Evolutionary conservation across 23 red algal species (phyloP).

Genomic region (Pyropia haitanensis): DNA sequence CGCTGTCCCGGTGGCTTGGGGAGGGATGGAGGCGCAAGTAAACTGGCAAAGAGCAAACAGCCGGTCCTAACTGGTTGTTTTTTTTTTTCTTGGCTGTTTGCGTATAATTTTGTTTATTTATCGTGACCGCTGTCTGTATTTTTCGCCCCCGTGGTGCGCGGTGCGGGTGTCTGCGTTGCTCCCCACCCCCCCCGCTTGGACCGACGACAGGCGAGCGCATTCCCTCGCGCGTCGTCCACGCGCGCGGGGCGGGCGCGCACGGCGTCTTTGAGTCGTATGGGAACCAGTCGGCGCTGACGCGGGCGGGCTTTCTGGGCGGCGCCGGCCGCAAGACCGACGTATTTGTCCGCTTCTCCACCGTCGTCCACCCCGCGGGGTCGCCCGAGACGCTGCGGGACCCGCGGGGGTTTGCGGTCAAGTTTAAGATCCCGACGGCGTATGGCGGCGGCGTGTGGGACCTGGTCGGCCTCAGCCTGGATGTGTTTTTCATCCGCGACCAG

Average conservation of each 20-base stretch:
- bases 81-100: neutral
- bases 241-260: conserved; percentile 54
- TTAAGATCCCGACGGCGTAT: no score
- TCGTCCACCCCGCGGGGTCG: conserved; percentile 59
- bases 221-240: conserved; percentile 84
- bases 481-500: conserved; percentile 84
- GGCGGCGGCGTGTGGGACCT: conserved; percentile 74
- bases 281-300: conserved; percentile 33
- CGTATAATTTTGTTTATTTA: neutral
- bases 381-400: conserved; percentile 87
- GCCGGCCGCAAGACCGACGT: conserved; percentile 36
- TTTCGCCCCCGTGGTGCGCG: no score
- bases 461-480: conserved; percentile 77
- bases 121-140: no score
- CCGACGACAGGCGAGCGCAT: no score
- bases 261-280: conserved; percentile 48
- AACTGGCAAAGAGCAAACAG: conserved; percentile 4
- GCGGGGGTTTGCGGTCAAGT: conserved; percentile 78
- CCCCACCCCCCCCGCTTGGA: no score
- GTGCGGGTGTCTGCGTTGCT: no score
- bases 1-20: no score
- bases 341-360: conserved; percentile 70
- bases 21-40: no score
- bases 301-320: conserved; percentile 39
- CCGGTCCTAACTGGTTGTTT: neutral